Percentiles rank a stretch among this genome's conserved stretches.
Conservation (phyloP, 2,329 filamentous ascomycete genomes). For the Xylariaceae sp. region DNA sequence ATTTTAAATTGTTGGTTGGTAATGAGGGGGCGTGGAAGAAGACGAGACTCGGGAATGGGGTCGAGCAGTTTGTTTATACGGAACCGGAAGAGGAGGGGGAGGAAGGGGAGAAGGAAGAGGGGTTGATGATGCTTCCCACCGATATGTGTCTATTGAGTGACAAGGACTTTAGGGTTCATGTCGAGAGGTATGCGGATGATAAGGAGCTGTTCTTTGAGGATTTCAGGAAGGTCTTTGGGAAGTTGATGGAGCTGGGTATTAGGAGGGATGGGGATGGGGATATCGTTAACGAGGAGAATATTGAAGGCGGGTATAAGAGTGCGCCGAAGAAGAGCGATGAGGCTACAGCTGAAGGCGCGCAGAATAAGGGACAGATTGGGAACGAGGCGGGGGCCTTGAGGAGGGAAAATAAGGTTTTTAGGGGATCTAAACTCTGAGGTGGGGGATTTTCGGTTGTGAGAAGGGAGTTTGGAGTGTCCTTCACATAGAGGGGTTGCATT, state of each 20-base stretch:
- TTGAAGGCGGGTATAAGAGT: conserved; percentile 38
- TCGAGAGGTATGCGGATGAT: conserved; percentile 56
- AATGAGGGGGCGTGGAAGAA: conserved; percentile 30
- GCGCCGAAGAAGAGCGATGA: conserved; percentile 30
- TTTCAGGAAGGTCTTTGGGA: conserved; percentile 55
- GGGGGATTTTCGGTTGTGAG: too few relatives aligned
- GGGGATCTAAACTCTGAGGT: background rate
- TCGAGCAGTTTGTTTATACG: conserved; percentile 53
- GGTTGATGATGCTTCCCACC: conserved; percentile 64
- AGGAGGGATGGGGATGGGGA: conserved; percentile 48
- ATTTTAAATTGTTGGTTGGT: conserved; percentile 31
- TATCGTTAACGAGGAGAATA: conserved; percentile 54
- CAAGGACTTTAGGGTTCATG: conserved; percentile 49
- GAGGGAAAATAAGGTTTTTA: conserved; percentile 33
- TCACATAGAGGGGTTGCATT: too few relatives aligned
- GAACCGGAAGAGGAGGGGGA: conserved; percentile 45
- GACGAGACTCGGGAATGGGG: conserved; percentile 26
- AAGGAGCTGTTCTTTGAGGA: conserved; percentile 60
- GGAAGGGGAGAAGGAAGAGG: conserved; percentile 47
- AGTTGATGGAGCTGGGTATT: conserved; percentile 59
- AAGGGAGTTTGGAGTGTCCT: too few relatives aligned
- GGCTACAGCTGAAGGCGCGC: conserved; percentile 28
- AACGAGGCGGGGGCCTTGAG: conserved; percentile 39
- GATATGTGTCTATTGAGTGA: conserved; percentile 57
- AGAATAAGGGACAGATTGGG: conserved; percentile 27